Percentiles rank a stretch among this genome's conserved stretches.
phyloP scores from a whole-genome alignment of 1,284 basidiomycete genomes.

The Pisolithus thermaeus region DNA sequence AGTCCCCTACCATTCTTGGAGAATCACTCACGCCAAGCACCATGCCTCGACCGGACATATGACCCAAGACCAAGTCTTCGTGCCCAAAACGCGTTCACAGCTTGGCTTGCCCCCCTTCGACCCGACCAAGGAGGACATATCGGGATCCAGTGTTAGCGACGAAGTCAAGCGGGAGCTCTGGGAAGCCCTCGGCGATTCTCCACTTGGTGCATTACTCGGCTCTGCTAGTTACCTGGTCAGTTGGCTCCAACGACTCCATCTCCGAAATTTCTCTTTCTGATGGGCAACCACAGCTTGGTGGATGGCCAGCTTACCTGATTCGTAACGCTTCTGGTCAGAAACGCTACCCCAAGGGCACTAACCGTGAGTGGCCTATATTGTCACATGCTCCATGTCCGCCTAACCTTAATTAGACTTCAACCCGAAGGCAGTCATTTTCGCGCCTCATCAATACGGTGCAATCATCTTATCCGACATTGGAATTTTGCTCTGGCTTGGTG shows the following conservation, averaged over 20 bases:
- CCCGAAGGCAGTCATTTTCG: conserved; percentile 80
- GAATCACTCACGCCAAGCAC: conserved; percentile 94
- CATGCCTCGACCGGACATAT: conserved; percentile 95
- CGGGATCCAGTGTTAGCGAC: conserved; percentile 65
- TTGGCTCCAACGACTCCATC: not conserved
- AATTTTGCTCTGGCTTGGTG: conserved; percentile 65
- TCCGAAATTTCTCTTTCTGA: not conserved
- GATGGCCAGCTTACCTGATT: conserved; percentile 87
- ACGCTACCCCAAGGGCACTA: conserved; percentile 79
- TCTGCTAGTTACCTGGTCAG: conserved; percentile 69
- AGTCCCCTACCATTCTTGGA: conserved; percentile 98
- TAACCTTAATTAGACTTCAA: conserved; percentile 61
- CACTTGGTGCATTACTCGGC: conserved; percentile 69
- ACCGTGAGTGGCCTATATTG: conserved; percentile 53
- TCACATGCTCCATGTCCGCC: not conserved
- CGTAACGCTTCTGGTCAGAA: conserved; percentile 86
- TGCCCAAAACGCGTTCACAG: conserved; percentile 84
- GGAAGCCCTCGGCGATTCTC: conserved; percentile 92
- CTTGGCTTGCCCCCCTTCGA: conserved; percentile 60
- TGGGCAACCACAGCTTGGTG: conserved; percentile 48
- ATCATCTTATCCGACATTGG: conserved; percentile 86
- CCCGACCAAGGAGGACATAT: conserved; percentile 61
- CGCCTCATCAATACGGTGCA: conserved; percentile 75
- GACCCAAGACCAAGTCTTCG: conserved; percentile 96
- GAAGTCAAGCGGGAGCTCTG: conserved; percentile 74